A percentile compares a stretch with the other conserved stretches of the same genome.
These are phyloP conservation scores for Coniochaeta sp. DNA, from an alignment of 2,329 filamentous ascomycete species.

Conservation along the genomic window DNA sequence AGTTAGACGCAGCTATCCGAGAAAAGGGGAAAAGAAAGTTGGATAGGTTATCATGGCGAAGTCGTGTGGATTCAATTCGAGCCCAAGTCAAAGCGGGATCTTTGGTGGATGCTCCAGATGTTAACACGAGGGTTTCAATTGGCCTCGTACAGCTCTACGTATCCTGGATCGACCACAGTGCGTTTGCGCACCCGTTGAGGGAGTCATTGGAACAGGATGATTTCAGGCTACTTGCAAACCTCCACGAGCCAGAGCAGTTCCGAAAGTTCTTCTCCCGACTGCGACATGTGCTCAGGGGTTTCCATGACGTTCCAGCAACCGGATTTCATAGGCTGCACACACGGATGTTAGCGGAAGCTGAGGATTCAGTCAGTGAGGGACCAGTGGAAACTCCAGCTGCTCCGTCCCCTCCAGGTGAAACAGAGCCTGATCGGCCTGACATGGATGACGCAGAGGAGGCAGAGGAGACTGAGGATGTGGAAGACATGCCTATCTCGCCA, in stretches of 20 bases:
- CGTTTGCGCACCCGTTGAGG: neutral
- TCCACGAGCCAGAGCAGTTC: neutral
- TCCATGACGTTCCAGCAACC: neutral
- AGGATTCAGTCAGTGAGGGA: neutral
- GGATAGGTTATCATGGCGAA: neutral
- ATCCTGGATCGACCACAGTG: neutral
- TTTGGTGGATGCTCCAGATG: neutral
- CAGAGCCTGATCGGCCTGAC: neutral
- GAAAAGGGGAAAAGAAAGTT: neutral
- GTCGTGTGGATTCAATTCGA: neutral
- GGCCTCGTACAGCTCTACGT: neutral
- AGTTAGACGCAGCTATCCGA: neutral
- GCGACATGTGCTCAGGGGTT: neutral
- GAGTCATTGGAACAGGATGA: neutral
- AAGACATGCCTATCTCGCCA: constrained; percentile 20
- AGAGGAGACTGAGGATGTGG: constrained; percentile 7
- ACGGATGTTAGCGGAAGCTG: neutral
- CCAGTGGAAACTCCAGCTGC: neutral
- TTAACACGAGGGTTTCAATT: neutral
- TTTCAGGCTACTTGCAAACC: neutral
- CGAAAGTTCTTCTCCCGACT: neutral
- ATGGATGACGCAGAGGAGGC: neutral
- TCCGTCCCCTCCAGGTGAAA: neutral
- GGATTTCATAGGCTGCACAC: neutral
- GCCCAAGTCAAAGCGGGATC: neutral